Conservation (phyloP, 2,329 filamentous ascomycete species). For the Pseudogymnoascus pannorum region DNA sequence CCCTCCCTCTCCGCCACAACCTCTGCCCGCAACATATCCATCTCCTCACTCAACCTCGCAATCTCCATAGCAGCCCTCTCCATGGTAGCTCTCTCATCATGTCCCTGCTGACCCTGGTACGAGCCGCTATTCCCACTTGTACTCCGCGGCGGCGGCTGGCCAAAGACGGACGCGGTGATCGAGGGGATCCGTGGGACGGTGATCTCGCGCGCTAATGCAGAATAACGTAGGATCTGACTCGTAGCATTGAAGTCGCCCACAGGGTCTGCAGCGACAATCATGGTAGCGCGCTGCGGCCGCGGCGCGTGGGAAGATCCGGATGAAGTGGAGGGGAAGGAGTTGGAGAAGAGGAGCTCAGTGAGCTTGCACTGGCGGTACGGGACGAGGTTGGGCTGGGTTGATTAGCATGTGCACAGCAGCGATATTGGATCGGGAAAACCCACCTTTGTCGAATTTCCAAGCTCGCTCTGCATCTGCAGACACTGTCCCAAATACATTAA, state of each 20-base stretch:
- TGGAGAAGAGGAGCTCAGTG: slow-evolving; percentile 80
- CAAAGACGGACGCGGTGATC: slow-evolving; percentile 62
- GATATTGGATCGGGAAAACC: slow-evolving; percentile 14
- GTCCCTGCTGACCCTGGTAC: background rate
- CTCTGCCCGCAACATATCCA: slow-evolving; percentile 64
- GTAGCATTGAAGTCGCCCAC: slow-evolving; percentile 94
- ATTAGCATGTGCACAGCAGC: slow-evolving; percentile 12
- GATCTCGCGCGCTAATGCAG: slow-evolving; percentile 84
- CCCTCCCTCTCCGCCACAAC: slow-evolving; percentile 64
- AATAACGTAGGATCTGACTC: slow-evolving; percentile 91
- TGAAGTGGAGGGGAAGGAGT: slow-evolving; percentile 55
- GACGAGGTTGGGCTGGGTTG: slow-evolving; percentile 58
- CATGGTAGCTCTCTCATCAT: slow-evolving; percentile 60
- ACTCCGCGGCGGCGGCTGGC: background rate
- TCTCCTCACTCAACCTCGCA: slow-evolving; percentile 66
- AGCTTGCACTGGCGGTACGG: slow-evolving; percentile 80
- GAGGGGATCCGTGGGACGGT: slow-evolving; percentile 85
- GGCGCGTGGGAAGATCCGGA: slow-evolving; percentile 28
- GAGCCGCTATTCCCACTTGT: background rate
- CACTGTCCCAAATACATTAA: slow-evolving; percentile 98
- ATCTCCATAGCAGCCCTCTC: slow-evolving; percentile 78
- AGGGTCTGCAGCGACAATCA: slow-evolving; percentile 94
- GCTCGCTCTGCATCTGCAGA: slow-evolving; percentile 86
- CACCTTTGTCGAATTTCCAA: slow-evolving; percentile 67
- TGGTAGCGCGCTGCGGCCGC: slow-evolving; percentile 78